phyloP scores from a whole-genome alignment of 768 basidiomycete species.

The Cantharellus anzutake region DNA sequence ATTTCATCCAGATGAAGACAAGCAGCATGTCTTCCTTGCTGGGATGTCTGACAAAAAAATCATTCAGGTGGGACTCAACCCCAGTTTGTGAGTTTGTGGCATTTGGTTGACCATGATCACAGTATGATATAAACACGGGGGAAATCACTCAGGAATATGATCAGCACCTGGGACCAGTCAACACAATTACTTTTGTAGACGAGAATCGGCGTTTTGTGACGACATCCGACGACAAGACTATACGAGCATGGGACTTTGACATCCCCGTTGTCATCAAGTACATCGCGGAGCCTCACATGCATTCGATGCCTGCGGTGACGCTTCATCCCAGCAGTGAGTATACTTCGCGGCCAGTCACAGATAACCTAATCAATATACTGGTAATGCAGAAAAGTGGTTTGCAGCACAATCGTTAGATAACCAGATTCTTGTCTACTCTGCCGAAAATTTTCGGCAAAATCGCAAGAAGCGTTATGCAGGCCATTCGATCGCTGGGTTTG shows the following conservation, averaged over 20 bases:
- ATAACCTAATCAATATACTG: neutral
- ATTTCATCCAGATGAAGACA: constrained; percentile 93
- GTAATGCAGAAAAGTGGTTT: constrained; percentile 66
- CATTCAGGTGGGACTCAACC: constrained; percentile 49
- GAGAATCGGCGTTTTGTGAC: constrained; percentile 95
- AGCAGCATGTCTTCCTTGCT: constrained; percentile 88
- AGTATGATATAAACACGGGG: constrained; percentile 92
- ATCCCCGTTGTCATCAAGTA: constrained; percentile 99
- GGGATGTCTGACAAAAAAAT: constrained; percentile 99
- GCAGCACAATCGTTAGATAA: constrained; percentile 97
- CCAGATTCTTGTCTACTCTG: constrained; percentile 92
- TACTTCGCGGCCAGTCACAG: neutral
- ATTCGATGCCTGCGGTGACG: constrained; percentile 97
- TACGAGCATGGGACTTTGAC: constrained; percentile 98
- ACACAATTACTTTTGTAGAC: constrained; percentile 97
- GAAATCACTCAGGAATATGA: constrained; percentile 98
- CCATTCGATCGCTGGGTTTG: constrained; percentile 92
- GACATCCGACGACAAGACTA: constrained; percentile 97
- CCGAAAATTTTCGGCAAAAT: constrained; percentile 96
- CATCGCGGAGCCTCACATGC: constrained; percentile 98
- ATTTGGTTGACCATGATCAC: constrained; percentile 5
- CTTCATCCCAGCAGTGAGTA: constrained; percentile 82
- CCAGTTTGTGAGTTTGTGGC: neutral
- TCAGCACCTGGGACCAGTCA: constrained; percentile 94
- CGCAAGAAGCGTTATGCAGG: constrained; percentile 97